Base-by-base conservation (phyloP, 257 asterid species). In the Craterostigma plantagineum region DNA sequence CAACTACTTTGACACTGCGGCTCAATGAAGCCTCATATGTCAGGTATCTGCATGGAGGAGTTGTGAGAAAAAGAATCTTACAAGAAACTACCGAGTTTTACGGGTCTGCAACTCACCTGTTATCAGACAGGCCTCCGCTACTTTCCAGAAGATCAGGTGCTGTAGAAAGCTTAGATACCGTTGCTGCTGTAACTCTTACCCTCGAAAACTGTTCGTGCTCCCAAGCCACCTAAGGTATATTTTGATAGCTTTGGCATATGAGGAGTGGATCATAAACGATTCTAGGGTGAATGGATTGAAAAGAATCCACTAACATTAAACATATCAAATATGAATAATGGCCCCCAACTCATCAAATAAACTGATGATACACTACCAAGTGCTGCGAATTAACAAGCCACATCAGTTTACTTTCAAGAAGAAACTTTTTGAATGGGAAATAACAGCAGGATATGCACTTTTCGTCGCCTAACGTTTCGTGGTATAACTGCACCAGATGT, bases 201-300 rank as follows among this genome's bases (percentile, higher is more conserved):
- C 86, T 82, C 18, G 98, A 90, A 61, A 90, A 90, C 50, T 90
- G 98, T 48, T 90, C 98, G 35, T 90, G 98, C 83, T 90, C 98
- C 98, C 98, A 90, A 23, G 98, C 92, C 48, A 90, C 93, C 98
- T 90, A 10, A 69, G 52, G 73, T 6, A 23, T 23, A 23, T 23
- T 23, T 23, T 23, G 30, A 6, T 23, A 23, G 30, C 30, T 23
- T 23, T n/a, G 49, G 52, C 35, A 42, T 43, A 63, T 58, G 35
- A 72, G 59, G 56, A 51, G 69, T 37, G 65, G 10, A 54, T 54
- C 45, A 8, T 50, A 49, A 54, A 53, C 43, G 53, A 14, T n/a
- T 46, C 40, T 9, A 9, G 40, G 14, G 33, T 35, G 16, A 13
- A 39, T 8, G 16, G 43, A 58, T 34, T 33, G 14, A 54, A 49